Conservation (phyloP, 768 basidiomycete genomes). For the Ephemerocybe angulata region DNA sequence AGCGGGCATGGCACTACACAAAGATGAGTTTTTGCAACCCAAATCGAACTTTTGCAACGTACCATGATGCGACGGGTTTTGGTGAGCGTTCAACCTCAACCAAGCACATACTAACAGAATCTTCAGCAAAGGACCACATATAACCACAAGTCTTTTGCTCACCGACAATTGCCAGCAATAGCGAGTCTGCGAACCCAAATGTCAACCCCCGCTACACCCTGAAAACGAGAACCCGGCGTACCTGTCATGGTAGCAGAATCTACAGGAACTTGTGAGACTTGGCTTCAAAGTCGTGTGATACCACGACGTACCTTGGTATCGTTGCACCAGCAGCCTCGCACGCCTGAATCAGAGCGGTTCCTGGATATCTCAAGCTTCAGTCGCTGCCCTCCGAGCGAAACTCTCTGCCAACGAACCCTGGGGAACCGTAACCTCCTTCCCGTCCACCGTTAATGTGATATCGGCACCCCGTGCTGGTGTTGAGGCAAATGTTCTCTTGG, state of each 20-base stretch:
- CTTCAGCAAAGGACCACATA: background rate
- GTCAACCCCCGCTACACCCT: background rate
- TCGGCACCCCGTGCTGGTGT: constrained; percentile 66
- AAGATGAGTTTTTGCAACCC: background rate
- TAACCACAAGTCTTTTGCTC: constrained; percentile 24
- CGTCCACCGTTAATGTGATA: constrained; percentile 92
- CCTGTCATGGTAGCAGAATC: constrained; percentile 88
- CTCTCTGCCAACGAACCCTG: constrained; percentile 62
- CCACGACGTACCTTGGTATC: constrained; percentile 62
- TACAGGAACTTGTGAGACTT: constrained; percentile 27
- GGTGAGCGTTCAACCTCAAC: constrained; percentile 96
- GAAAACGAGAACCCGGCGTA: constrained; percentile 23
- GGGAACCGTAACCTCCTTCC: constrained; percentile 95
- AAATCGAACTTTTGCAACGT: constrained; percentile 11
- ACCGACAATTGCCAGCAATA: constrained; percentile 97
- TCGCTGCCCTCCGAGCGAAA: background rate
- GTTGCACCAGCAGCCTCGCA: constrained; percentile 85
- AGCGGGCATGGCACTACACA: constrained; percentile 87
- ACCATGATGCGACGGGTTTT: constrained; percentile 95
- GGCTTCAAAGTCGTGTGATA: constrained; percentile 7
- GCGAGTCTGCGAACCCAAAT: constrained; percentile 58
- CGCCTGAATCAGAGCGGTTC: constrained; percentile 94
- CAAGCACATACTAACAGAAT: constrained; percentile 79
- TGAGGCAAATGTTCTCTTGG: constrained; percentile 60
- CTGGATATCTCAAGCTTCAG: constrained; percentile 37